Evolutionary conservation across 768 basidiomycete species (phyloP), one percentile per base, ranked within the genome.

Genomic region (Termitomyces titanicus): DNA sequence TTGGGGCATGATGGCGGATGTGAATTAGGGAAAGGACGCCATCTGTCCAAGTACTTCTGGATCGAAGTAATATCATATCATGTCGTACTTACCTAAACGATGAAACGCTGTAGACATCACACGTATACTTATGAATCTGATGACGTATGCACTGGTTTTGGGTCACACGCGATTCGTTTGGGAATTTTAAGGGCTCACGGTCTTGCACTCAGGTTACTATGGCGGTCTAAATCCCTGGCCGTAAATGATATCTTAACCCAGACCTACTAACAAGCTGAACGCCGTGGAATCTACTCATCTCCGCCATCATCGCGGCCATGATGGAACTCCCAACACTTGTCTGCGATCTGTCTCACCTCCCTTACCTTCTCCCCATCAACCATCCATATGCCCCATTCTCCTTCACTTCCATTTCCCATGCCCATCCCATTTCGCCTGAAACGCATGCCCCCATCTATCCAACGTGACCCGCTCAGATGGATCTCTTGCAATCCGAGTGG

Each of bases 401-500:
- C 68, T 24, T 75, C 72, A 10, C 71, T 74, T 27, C 74, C 79
- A 17, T 72, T 62, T 2, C 86, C 86, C 86, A 92, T 90, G 0
- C 83, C 84, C 82, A 92, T 84, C 0, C 79, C 81, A 10, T 75
- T 72, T 11, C 70, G 77, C 59, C 79, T 75, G 66, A 77, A 78
- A 11, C 57, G 13, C 78, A 85, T 86, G 45, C 60, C 66, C 42
- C 86, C 72, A 6, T 80, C 75, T 0, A 77, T 47, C 87, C 87
- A 92, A 31, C 66, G 63, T 2, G 87, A 89, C 0, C 82, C 91
- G 59, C 89, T 92, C 55, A 92, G 64, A 65, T 93, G 91, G 1
- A 93, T 73, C 66, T 92, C 89, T 22, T 70, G 70, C 22, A 90
- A 66, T 6, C 86, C 86, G 24, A 77, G 69, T 0, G 83, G 80